Evolutionary conservation across 768 basidiomycete genomes (phyloP).

Genomic region (Podaxis carcinomalis): DNA sequence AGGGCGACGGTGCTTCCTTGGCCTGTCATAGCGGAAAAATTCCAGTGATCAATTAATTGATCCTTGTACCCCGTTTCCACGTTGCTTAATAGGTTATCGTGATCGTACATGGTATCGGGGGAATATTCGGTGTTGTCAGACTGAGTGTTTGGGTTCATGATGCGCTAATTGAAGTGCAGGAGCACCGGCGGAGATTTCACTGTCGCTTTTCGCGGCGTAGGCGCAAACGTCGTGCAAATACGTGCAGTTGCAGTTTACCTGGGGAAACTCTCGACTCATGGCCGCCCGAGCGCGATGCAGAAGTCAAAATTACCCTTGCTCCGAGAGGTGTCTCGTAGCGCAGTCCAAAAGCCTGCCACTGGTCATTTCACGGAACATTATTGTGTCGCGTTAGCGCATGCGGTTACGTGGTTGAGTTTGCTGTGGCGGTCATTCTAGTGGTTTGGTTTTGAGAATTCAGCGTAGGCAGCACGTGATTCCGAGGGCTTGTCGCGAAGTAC

Average conservation of each 20-base stretch:
- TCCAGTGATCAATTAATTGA: background rate
- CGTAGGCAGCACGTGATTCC: background rate
- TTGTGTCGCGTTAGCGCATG: too few relatives aligned
- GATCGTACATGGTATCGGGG: background rate
- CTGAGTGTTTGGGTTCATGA: too few relatives aligned
- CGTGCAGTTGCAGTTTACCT: background rate
- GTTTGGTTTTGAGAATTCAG: too few relatives aligned
- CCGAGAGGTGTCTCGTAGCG: too few relatives aligned
- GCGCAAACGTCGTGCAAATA: background rate
- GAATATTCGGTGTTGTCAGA: background rate
- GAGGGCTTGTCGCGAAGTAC: background rate
- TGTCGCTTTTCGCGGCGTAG: background rate
- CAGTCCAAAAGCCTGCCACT: too few relatives aligned
- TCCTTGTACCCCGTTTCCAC: background rate
- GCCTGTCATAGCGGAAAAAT: constrained; percentile 3
- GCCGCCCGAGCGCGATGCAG: too few relatives aligned
- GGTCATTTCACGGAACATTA: too few relatives aligned
- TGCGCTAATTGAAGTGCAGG: background rate
- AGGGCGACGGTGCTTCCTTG: background rate
- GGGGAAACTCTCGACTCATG: background rate
- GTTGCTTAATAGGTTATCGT: background rate
- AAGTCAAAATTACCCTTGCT: too few relatives aligned
- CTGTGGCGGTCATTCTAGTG: too few relatives aligned
- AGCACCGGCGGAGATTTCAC: background rate
- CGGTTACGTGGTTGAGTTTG: too few relatives aligned